These are phyloP conservation scores for Naganishia sp. DNA, from an alignment of 1,284 basidiomycete genomes.

Conservation along the genomic window DNA sequence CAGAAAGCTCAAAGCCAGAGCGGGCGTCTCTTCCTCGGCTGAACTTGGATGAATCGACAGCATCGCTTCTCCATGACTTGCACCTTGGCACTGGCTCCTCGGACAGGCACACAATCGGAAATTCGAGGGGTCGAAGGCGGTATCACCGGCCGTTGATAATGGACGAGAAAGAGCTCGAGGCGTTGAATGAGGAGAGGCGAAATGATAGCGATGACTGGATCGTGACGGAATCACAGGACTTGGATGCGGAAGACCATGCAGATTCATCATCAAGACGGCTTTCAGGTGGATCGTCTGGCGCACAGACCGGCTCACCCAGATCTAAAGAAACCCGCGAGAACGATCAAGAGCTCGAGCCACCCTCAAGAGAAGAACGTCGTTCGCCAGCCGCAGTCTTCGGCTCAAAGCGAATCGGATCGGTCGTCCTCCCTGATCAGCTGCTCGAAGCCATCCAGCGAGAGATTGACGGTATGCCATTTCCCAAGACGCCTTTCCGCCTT, in stretches of 20 bases:
- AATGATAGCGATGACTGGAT: conserved; percentile 20
- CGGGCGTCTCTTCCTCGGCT: conserved; percentile 5
- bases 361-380: conserved; percentile 59
- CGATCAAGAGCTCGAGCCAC: not conserved
- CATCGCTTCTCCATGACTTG: conserved; percentile 17
- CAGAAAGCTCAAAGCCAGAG: not conserved
- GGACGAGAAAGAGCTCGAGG: conserved; percentile 26
- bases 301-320: not conserved
- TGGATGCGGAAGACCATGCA: not conserved
- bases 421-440: conserved; percentile 70
- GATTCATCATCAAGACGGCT: no score
- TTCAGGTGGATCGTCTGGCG: no score
- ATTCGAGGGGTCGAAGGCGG: not conserved
- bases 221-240: not conserved
- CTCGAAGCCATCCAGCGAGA: conserved; percentile 44
- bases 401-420: conserved; percentile 67
- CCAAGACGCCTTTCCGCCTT: not conserved
- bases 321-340: not conserved
- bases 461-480: conserved; percentile 46
- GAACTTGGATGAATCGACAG: conserved; percentile 14
- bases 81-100: conserved; percentile 11
- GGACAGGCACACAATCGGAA: not conserved
- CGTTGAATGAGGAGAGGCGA: conserved; percentile 17
- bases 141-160: conserved; percentile 12
- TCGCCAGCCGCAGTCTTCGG: conserved; percentile 80